Conservation (phyloP, 2,329 filamentous ascomycete genomes). For the Colletotrichum sp. region DNA sequence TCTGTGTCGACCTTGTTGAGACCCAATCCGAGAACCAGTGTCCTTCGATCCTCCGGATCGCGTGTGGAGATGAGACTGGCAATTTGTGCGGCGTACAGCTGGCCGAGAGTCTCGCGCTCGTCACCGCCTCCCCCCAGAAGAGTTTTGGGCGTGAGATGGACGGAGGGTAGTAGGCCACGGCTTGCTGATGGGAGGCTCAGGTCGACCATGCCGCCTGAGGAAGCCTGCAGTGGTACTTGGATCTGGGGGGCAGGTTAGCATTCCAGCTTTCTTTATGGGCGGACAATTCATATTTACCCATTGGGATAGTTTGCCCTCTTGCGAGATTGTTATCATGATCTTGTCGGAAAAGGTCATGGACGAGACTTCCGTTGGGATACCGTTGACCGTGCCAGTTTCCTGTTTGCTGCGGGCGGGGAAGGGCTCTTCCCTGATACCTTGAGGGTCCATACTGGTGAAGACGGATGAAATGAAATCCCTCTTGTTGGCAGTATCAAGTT, state of each 20-base stretch:
- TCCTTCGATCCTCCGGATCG: slow-evolving; percentile 67
- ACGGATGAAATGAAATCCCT: not conserved
- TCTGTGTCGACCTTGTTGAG: slow-evolving; percentile 54
- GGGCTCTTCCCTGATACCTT: slow-evolving; percentile 51
- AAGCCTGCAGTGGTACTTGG: slow-evolving; percentile 77
- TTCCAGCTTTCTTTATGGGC: slow-evolving; percentile 11
- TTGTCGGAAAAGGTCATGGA: slow-evolving; percentile 84
- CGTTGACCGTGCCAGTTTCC: slow-evolving; percentile 67
- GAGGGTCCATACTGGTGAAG: slow-evolving; percentile 39
- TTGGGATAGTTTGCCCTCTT: slow-evolving; percentile 84
- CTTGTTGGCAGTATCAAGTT: not conserved
- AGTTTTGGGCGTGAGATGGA: slow-evolving; percentile 84
- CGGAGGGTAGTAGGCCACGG: slow-evolving; percentile 70
- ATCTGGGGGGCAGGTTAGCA: slow-evolving; percentile 51
- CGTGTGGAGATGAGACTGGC: slow-evolving; percentile 79
- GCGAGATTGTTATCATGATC: slow-evolving; percentile 87
- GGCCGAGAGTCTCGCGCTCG: slow-evolving; percentile 81
- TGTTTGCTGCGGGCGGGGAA: slow-evolving; percentile 73
- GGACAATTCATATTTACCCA: slow-evolving; percentile 69
- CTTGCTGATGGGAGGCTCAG: slow-evolving; percentile 56
- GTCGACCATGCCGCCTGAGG: slow-evolving; percentile 68
- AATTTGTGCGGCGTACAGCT: slow-evolving; percentile 89
- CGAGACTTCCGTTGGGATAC: slow-evolving; percentile 73
- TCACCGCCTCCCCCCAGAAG: slow-evolving; percentile 83
- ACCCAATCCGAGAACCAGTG: slow-evolving; percentile 67